A percentile compares a stretch with the other conserved stretches of the same genome.
These are phyloP conservation scores for Passalora sequoiae DNA, from an alignment of 2,329 filamentous ascomycete genomes.

Conservation along the genomic window DNA sequence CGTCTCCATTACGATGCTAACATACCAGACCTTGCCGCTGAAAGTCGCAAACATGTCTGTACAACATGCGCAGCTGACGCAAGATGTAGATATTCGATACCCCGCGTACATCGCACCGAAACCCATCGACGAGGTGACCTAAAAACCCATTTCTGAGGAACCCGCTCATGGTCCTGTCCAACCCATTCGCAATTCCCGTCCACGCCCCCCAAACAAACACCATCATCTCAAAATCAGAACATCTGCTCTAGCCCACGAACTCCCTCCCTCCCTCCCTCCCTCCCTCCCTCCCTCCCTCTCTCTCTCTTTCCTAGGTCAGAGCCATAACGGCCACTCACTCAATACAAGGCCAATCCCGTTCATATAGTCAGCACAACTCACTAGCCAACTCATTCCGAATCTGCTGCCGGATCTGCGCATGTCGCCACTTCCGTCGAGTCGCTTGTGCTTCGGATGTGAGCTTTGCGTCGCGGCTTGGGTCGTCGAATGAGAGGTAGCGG, in stretches of 20 bases:
- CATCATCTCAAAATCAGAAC: conserved; percentile 5
- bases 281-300: too few relatives aligned
- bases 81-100: neutral
- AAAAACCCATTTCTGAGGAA: too few relatives aligned
- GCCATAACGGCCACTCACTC: neutral
- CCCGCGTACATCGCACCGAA: neutral
- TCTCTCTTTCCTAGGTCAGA: too few relatives aligned
- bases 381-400: conserved; percentile 5
- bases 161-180: neutral
- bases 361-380: conserved; percentile 3
- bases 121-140: neutral
- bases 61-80: neutral
- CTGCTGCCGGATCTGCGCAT: conserved; percentile 5
- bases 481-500: conserved; percentile 5
- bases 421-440: conserved; percentile 4
- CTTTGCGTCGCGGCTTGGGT: neutral
- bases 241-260: too few relatives aligned
- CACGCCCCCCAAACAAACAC: neutral
- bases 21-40: conserved; percentile 1
- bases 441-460: neutral
- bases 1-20: too few relatives aligned
- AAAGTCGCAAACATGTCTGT: neutral
- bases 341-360: neutral
- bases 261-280: too few relatives aligned
- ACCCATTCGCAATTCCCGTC: neutral